These are phyloP conservation scores for Diaporthe amygdali DNA, from an alignment of 2,329 filamentous ascomycete species.

Conservation along the genomic window DNA sequence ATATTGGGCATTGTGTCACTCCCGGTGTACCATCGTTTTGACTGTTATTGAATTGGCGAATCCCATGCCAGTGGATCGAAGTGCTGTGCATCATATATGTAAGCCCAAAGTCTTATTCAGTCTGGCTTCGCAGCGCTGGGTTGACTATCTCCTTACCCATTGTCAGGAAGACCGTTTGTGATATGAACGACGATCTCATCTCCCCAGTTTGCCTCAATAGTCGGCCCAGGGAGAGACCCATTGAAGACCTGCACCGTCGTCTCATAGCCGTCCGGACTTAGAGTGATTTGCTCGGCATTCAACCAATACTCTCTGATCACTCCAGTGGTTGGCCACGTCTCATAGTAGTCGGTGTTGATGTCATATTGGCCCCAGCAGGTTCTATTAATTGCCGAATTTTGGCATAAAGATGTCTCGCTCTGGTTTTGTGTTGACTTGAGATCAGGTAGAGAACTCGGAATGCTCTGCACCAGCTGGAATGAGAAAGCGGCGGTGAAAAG, in stretches of 20 bases:
- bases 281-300: conserved; percentile 43
- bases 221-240: conserved; percentile 60
- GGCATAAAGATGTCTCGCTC: not conserved
- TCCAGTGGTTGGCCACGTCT: conserved; percentile 49
- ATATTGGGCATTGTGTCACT: conserved; percentile 56
- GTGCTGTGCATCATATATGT: conserved; percentile 36
- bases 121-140: too few species aligned
- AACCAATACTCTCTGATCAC: conserved; percentile 56
- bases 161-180: conserved; percentile 60
- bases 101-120: not conserved
- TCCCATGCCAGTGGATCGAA: conserved; percentile 70
- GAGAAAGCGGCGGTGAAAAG: not conserved
- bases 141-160: conserved; percentile 43
- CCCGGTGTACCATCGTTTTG: conserved; percentile 54
- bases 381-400: not conserved
- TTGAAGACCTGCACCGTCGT: conserved; percentile 55
- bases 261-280: conserved; percentile 51
- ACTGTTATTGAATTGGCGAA: conserved; percentile 67
- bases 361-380: conserved; percentile 32
- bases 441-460: not conserved
- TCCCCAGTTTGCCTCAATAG: conserved; percentile 64
- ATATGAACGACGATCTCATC: conserved; percentile 66
- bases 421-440: not conserved
- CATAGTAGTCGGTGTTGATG: conserved; percentile 52
- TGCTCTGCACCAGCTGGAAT: not conserved